Conservation (phyloP, 1,284 basidiomycete genomes). For the Sutorius eximius region DNA sequence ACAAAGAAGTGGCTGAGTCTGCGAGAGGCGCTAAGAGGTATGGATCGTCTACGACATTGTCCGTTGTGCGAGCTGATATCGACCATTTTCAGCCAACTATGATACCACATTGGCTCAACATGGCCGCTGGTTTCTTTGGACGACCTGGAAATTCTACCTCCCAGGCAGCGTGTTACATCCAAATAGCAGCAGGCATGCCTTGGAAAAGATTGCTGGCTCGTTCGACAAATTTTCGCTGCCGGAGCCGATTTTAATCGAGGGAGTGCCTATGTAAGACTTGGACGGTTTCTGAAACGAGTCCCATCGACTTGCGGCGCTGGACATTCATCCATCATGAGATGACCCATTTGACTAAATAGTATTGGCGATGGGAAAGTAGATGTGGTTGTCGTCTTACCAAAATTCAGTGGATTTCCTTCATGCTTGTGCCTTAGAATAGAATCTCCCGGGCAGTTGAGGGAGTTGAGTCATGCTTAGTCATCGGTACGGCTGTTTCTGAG, state of each 20-base stretch:
- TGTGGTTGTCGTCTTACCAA: not conserved
- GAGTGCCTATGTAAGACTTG: slow-evolving; percentile 16
- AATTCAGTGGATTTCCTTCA: not conserved
- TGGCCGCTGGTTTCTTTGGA: slow-evolving; percentile 76
- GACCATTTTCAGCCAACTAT: slow-evolving; percentile 55
- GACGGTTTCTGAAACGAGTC: not conserved
- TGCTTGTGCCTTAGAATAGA: not conserved
- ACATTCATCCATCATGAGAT: slow-evolving; percentile 1
- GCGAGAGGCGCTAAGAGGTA: slow-evolving; percentile 65
- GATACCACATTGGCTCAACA: slow-evolving; percentile 60
- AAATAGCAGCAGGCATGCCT: slow-evolving; percentile 27
- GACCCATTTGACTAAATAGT: not conserved
- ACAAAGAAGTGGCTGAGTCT: slow-evolving; percentile 78
- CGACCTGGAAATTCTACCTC: slow-evolving; percentile 59
- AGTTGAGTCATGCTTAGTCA: slow-evolving; percentile 29
- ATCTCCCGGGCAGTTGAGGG: not conserved
- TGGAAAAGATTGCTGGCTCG: slow-evolving; percentile 58
- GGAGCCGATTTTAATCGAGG: slow-evolving; percentile 26
- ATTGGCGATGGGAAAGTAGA: not conserved
- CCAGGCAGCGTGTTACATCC: slow-evolving; percentile 43
- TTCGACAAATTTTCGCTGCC: slow-evolving; percentile 43
- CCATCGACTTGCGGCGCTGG: not conserved
- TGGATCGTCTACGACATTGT: slow-evolving; percentile 16
- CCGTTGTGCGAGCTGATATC: slow-evolving; percentile 5
- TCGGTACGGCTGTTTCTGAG: not conserved